Base-by-base conservation (phyloP, 2,329 filamentous ascomycete species). In the Trichothecium sympodiale region DNA sequence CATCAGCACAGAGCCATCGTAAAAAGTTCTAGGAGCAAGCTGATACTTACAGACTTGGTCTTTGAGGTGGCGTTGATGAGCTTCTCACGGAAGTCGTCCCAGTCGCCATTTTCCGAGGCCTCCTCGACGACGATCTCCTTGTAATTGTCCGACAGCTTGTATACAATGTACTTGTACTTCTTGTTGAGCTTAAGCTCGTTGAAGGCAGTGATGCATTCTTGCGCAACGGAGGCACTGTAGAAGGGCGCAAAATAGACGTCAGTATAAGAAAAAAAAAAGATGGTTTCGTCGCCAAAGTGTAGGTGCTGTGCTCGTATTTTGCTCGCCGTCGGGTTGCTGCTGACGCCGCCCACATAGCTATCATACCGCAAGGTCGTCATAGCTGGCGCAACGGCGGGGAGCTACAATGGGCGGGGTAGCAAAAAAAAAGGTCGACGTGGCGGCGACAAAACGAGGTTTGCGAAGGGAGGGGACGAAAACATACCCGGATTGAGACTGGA, bases 91-190 rank as follows among this genome's bases (percentile, higher is more conserved):
- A 88, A 86, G 45, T 52, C 61, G 39, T 81, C 74, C 69, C 76
- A 89, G 61, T 87, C 76, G 47, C 63, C 63, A 49, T 78, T 69
- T 42, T 64, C 64, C 40, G 77, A 82, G 37, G 75, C 70, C 58
- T 84, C 77, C 62, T 89, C 83, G 50, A 91, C 76, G 40, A 83
- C 78, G 57, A 91, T 86, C 64, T 85, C 63, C 64, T 80, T 85
- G 72, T 78, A 77, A 69, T 87, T 74, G 62, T 88, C 82, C 46
- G 78, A 80, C 57, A 91, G 77, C 73, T 87, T 86, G 79, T 75
- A 89, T 71, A 91, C 77, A 67, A 91, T 81, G 73, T 75, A 93
- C 67, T 86, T 88, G 68, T 77, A 71, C 68, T 76, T 77, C 65
- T 87, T 87, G 63, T 64, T 70, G 50, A 87, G 77, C 76, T 89